Evolutionary conservation across 495 filamentous ascomycete genomes (phyloP).

Genomic region (Viridothelium virens): DNA sequence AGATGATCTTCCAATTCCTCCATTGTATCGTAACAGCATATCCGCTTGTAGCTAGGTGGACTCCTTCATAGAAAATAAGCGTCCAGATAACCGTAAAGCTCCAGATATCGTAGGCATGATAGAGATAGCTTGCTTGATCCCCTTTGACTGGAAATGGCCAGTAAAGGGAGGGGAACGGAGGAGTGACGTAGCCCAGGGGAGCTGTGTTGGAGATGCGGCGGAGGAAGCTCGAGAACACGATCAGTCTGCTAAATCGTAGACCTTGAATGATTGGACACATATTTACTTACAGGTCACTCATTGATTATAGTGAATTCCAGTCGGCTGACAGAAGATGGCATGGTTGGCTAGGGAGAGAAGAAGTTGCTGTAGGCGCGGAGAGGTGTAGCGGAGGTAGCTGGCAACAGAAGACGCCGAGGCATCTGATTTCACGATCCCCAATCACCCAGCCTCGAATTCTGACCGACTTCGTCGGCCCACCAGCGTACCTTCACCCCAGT

Average conservation of each 20-base stretch:
- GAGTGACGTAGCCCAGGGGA: slow-evolving; percentile 61
- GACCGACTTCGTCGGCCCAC: no score
- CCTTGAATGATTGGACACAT: background rate
- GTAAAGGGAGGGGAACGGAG: slow-evolving; percentile 82
- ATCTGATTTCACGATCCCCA: background rate
- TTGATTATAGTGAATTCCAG: background rate
- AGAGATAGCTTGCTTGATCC: slow-evolving; percentile 57
- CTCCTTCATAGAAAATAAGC: slow-evolving; percentile 55
- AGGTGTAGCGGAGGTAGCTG: background rate
- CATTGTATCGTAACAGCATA: slow-evolving; percentile 64
- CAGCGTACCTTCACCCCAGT: background rate
- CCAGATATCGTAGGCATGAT: slow-evolving; percentile 75
- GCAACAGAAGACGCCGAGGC: background rate
- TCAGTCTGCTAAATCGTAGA: background rate
- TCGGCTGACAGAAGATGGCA: no score
- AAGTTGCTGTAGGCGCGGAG: background rate
- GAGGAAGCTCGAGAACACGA: slow-evolving; percentile 18
- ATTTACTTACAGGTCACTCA: slow-evolving; percentile 8
- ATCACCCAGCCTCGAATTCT: no score
- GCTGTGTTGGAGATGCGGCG: slow-evolving; percentile 40
- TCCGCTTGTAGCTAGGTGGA: slow-evolving; percentile 60
- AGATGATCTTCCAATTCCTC: slow-evolving; percentile 64
- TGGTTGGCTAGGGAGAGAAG: no score
- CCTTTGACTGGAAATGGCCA: slow-evolving; percentile 55
- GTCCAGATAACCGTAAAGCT: slow-evolving; percentile 91